These are phyloP conservation scores for Pistacia integerrima DNA, from an alignment of 345 rosid genomes.

Conservation along the genomic window DNA sequence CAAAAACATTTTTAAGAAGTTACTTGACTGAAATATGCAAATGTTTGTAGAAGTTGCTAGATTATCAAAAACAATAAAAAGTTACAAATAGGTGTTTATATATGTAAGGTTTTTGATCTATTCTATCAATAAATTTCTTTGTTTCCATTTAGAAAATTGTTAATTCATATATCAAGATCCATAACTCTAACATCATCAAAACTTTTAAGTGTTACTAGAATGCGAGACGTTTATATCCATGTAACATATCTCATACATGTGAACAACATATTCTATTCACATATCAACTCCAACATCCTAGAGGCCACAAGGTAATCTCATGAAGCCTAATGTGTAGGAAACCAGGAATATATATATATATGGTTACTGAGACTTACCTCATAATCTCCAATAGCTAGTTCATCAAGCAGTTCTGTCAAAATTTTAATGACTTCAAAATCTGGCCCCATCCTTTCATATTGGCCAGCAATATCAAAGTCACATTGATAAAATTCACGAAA, in stretches of 20 bases:
- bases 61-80: background rate
- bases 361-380: constrained; percentile 45
- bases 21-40: constrained; percentile 1
- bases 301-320: background rate
- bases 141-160: background rate
- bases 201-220: background rate
- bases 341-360: background rate
- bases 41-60: background rate
- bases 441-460: constrained; percentile 85
- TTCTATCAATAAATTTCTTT: background rate
- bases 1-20: constrained; percentile 8
- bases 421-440: constrained; percentile 81
- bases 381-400: constrained; percentile 79
- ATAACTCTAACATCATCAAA: background rate
- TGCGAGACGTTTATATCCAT: background rate
- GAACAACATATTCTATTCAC: background rate
- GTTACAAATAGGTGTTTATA: background rate
- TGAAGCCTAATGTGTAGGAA: background rate
- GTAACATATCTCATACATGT: background rate
- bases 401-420: constrained; percentile 80
- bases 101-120: background rate
- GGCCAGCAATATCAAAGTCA: constrained; percentile 93
- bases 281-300: background rate
- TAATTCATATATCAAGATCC: background rate
- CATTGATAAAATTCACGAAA: constrained; percentile 97